Conservation (phyloP, 352 stramenopile genomes). For the Globisporangium alternatum region DNA sequence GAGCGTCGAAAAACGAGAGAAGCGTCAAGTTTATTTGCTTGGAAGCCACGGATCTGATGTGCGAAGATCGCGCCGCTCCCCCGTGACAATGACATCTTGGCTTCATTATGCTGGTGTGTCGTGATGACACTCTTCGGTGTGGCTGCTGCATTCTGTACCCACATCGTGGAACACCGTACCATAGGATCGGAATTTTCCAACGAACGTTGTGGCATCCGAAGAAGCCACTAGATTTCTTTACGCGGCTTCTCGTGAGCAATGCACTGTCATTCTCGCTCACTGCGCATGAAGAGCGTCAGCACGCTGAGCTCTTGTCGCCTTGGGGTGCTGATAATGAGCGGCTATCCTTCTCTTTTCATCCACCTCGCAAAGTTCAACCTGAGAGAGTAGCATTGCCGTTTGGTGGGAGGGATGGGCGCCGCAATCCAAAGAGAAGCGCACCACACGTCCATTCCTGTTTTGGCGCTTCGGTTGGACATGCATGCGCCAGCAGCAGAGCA, state of each 20-base stretch:
- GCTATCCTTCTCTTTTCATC: background rate
- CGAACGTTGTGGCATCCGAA: constrained; percentile 1
- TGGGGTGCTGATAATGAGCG: background rate
- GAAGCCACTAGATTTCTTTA: background rate
- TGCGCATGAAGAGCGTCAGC: no score
- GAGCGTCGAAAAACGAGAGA: no score
- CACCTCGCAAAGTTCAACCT: background rate
- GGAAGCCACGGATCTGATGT: background rate
- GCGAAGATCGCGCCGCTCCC: background rate
- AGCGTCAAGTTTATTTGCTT: background rate
- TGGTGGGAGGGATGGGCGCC: background rate
- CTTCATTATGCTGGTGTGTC: background rate
- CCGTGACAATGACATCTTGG: background rate
- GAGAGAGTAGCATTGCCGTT: constrained; percentile 3
- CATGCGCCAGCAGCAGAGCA: background rate
- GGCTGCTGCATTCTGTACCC: background rate
- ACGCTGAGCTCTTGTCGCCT: background rate
- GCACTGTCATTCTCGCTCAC: no score
- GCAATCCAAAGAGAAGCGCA: background rate
- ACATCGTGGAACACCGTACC: background rate
- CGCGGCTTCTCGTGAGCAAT: background rate
- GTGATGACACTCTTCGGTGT: background rate
- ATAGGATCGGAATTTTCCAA: constrained; percentile 5
- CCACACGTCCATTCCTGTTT: background rate
- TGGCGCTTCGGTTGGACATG: background rate